Evolutionary conservation across 129 eudicot species (phyloP).

Genomic region (Scalesia atractyloides): DNA sequence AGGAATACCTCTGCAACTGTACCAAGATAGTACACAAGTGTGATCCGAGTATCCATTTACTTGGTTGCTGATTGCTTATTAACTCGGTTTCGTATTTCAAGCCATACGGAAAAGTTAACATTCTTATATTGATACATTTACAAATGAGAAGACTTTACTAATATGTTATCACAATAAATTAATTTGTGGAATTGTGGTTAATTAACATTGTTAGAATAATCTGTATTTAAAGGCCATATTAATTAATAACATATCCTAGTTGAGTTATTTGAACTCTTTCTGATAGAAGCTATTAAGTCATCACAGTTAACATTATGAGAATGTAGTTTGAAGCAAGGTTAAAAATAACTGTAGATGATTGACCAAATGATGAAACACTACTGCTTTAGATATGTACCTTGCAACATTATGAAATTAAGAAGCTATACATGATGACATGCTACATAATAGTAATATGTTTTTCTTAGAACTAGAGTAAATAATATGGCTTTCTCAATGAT

Average conservation of each 20-base stretch:
- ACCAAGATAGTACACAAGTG: slow-evolving; percentile 55
- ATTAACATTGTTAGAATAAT: not conserved
- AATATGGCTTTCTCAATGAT: not conserved
- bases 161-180: not conserved
- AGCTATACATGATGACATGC: not conserved
- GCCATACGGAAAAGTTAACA: not conserved
- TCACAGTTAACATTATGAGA: too few relatives aligned
- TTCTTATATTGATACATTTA: not conserved
- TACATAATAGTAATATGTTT: slow-evolving; percentile 5
- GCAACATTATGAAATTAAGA: slow-evolving; percentile 8
- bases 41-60: slow-evolving; percentile 34
- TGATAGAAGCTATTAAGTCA: too few relatives aligned
- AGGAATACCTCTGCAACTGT: slow-evolving; percentile 58
- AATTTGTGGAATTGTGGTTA: not conserved
- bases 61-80: slow-evolving; percentile 25
- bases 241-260: not conserved
- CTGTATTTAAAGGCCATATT: not conserved
- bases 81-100: slow-evolving; percentile 22
- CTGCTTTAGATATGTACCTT: not conserved
- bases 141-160: not conserved
- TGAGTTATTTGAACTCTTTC: not conserved
- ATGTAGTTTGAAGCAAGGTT: too few relatives aligned
- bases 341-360: not conserved
- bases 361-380: not conserved
- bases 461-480: slow-evolving; percentile 1